Percentiles rank a stretch among this genome's conserved stretches.
These are phyloP conservation scores for Saturnispora bothae DNA, from an alignment of 805 yeast genomes.

Conservation along the genomic window DNA sequence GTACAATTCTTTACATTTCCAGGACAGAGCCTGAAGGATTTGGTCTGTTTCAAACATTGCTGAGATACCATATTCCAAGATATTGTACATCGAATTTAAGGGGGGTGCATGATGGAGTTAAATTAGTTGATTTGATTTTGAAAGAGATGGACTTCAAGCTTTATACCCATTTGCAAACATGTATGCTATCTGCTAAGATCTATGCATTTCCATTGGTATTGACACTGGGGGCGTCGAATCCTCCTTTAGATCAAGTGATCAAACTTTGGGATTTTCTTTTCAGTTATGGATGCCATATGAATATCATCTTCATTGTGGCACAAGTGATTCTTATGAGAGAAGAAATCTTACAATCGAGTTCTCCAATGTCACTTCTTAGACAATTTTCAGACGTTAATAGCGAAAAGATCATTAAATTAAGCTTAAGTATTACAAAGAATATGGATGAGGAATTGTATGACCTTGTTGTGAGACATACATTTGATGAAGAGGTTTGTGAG, in stretches of 20 bases:
- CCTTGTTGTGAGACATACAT: conserved; percentile 51
- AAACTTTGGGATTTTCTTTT: conserved; percentile 83
- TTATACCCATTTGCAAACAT: conserved; percentile 45
- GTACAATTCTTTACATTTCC: conserved; percentile 69
- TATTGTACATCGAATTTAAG: conserved; percentile 67
- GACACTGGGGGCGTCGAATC: conserved; percentile 82
- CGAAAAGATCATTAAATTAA: conserved; percentile 62
- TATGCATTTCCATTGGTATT: conserved; percentile 79
- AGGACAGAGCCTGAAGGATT: conserved; percentile 83
- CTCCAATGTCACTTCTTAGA: conserved; percentile 68
- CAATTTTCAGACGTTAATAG: conserved; percentile 66
- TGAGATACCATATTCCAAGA: conserved; percentile 59
- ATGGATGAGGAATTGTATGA: conserved; percentile 60
- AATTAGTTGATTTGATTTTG: conserved; percentile 63
- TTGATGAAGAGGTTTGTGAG: conserved; percentile 33
- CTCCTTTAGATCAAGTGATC: conserved; percentile 65
- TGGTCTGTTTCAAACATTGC: conserved; percentile 51
- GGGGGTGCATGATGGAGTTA: conserved; percentile 73
- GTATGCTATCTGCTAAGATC: conserved; percentile 68
- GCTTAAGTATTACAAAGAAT: conserved; percentile 69
- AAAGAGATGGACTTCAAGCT: conserved; percentile 65
- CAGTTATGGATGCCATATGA: conserved; percentile 86
- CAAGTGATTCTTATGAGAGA: conserved; percentile 65
- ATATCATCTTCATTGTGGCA: conserved; percentile 73
- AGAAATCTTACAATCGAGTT: conserved; percentile 43